Evolutionary conservation across 768 basidiomycete genomes (phyloP).

Genomic region (Phylloporus arenicola): DNA sequence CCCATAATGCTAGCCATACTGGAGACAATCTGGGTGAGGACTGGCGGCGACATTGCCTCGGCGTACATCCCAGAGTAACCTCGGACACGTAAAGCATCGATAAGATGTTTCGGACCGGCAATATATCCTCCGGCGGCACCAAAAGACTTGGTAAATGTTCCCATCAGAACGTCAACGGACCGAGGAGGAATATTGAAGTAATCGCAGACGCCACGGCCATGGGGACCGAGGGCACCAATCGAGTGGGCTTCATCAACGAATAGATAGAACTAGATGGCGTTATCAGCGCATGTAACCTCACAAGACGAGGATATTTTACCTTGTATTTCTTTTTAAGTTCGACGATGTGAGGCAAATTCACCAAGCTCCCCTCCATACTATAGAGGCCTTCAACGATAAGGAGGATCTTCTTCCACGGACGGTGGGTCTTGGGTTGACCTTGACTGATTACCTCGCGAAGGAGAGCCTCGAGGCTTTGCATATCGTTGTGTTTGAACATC

Average conservation of each 20-base stretch:
- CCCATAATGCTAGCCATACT: constrained; percentile 99
- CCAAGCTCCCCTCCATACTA: constrained; percentile 97
- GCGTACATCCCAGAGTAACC: constrained; percentile 83
- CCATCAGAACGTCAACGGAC: constrained; percentile 91
- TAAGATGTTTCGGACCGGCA: constrained; percentile 72
- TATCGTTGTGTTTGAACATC: constrained; percentile 97
- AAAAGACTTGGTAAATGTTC: constrained; percentile 95
- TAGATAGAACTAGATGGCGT: constrained; percentile 71
- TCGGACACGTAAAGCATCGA: constrained; percentile 75
- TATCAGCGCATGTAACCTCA: background rate
- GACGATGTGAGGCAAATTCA: constrained; percentile 75
- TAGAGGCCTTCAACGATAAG: constrained; percentile 93
- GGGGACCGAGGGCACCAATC: constrained; percentile 89
- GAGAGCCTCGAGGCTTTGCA: constrained; percentile 72
- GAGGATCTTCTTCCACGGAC: constrained; percentile 99
- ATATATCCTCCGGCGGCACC: constrained; percentile 95
- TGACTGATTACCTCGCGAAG: constrained; percentile 91
- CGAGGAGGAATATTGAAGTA: constrained; percentile 85
- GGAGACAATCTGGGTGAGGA: constrained; percentile 85
- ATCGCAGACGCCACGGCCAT: constrained; percentile 92
- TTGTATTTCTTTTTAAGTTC: constrained; percentile 94
- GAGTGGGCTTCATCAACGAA: constrained; percentile 98
- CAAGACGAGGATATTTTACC: constrained; percentile 39
- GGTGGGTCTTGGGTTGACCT: constrained; percentile 93
- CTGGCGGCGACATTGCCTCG: constrained; percentile 86